Evolutionary conservation across 768 basidiomycete species (phyloP), one percentile per base, ranked within the genome.

Genomic region (Kwoniella botswanensis): DNA sequence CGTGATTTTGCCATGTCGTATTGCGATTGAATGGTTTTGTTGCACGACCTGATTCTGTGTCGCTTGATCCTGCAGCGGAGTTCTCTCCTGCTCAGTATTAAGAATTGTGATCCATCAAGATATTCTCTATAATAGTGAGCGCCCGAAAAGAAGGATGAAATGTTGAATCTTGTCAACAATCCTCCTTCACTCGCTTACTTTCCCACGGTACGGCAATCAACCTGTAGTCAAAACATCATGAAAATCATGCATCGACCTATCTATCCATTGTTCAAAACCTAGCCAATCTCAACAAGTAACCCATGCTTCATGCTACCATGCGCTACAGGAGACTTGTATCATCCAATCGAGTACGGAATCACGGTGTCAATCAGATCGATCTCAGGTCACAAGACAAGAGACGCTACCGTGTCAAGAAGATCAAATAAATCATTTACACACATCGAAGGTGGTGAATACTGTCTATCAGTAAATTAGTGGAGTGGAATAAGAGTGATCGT

Each of bases 1-100:
- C 89, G 91, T n/a, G 93, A 91, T 76, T 92, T 92, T 15, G 96
- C 94, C 96, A 99, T 98, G 15, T 2, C 52, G 66, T 21, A 56
- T 50, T 13, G 13, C 15, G 10, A 13, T 18, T 11, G 9, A 5
- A 4, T 50, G 4, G 0, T 13, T 13, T 50, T 15, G 10, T 13
- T 50, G 10, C 1, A 7, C 4, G 35, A 9, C 5, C 35, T 7
- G 6, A 35, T 35, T 35, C 6, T 35, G 5, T 35, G 35, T 35
- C 35, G 7, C 35, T 35, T 35, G 35, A 35, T 6, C 35, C 35
- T 35, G 35, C 35, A 35, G 7, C 35, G 1, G 7, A 35, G 35
- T 35, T 6, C 7, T 6, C 35, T 6, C 35, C 35, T 35, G 26
- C 35, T 35, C 7, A 35, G 6, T 35, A 9, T 35, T 35, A 35